Evolutionary conservation across 495 filamentous ascomycete species (phyloP).

Genomic region (Hypoxylon trugodes): DNA sequence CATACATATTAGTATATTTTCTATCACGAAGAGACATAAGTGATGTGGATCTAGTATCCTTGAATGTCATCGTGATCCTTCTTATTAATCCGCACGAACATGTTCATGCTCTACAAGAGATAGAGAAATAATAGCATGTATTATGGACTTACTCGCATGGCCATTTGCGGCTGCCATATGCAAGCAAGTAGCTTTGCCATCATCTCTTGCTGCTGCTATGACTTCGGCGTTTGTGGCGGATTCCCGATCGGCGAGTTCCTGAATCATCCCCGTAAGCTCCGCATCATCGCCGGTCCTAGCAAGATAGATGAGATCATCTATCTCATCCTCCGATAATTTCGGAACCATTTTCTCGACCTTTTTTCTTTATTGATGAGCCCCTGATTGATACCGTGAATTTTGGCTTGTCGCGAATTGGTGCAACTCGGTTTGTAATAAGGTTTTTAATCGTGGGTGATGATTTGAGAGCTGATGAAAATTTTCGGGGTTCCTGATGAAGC

Average conservation of each 20-base stretch:
- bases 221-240: conserved; percentile 61
- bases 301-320: conserved; percentile 88
- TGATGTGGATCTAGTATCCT: not conserved
- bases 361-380: not conserved
- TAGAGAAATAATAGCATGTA: not conserved
- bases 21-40: not conserved
- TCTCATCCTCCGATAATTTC: conserved; percentile 73
- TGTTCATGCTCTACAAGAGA: too few relatives aligned
- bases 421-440: conserved; percentile 8
- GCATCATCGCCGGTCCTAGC: conserved; percentile 77
- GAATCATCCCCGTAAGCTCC: conserved; percentile 70
- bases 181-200: conserved; percentile 75
- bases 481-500: not conserved
- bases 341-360: conserved; percentile 52
- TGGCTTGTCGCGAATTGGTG: not conserved
- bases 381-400: not conserved
- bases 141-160: conserved; percentile 67
- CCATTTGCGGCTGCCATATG: conserved; percentile 95
- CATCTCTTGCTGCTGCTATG: conserved; percentile 71
- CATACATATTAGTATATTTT: not conserved
- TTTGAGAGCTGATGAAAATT: conserved; percentile 10
- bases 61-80: not conserved
- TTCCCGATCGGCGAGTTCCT: conserved; percentile 65
- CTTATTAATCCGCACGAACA: too few relatives aligned
- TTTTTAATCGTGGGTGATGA: not conserved